Base-by-base conservation (phyloP, 768 basidiomycete species). In the Naganishia onofrii region DNA sequence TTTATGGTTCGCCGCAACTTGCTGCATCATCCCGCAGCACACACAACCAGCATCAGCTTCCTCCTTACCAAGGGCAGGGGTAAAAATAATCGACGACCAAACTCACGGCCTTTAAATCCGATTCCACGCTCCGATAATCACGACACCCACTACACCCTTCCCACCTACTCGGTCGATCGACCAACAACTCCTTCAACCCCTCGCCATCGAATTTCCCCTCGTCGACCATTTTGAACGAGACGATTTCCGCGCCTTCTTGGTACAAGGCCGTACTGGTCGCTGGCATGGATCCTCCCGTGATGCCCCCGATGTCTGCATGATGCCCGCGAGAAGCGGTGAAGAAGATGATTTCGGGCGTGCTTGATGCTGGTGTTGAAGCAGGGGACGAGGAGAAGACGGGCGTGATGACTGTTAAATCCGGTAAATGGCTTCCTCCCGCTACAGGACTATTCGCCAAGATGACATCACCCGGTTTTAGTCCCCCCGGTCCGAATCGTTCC, bases 291-390 rank as follows among this genome's bases (percentile, higher is more conserved):
- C 80, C 92, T 7, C 93, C 92, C 2, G 92, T 84, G 72, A 95
- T 93, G 0, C 93, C 93, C 1, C 93, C 92, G 55, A 79, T 77
- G 82, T 95, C 93, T 4, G 92, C 92, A 81, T 96, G 93, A 78
- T 97, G 93, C 0, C 92, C 93, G 64, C 94, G 86, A 15, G 92
- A 93, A 17, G 93, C 94, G 9, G 92, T 93, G 76, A 92, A 93
- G 83, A 93, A 93, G 66, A 93, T 91, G 76, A 93, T 91, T 74
- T 91, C 85, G 9, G 66, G 70, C 56, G 48, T 51, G 31, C 42
- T 51, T 21, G 60, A 34, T 42, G 66, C 1, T 46, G 73, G 48
- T 42, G 53, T 42, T 17, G 57, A 85, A 82, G 84, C 75, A 67
- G 87, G 56, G 19, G 79, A 74, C 68, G 87, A 65, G 19, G 79